phyloP scores from a whole-genome alignment of 306 rosid genomes.

The Sicyos edulis region DNA sequence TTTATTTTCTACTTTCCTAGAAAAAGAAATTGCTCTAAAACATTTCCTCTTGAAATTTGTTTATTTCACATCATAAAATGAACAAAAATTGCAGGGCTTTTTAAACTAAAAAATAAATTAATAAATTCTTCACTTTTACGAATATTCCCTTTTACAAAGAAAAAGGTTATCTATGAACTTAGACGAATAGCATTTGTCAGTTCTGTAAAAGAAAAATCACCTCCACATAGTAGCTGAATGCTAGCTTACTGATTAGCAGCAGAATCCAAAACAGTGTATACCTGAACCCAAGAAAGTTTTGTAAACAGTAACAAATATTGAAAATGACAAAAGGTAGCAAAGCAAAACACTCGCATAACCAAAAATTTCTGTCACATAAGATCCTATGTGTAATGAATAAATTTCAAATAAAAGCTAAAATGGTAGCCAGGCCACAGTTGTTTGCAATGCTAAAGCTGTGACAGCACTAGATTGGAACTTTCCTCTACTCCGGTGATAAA shows the following conservation, averaged over 20 bases:
- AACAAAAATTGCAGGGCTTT: not conserved
- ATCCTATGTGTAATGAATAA: not conserved
- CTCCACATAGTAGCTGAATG: constrained; percentile 98
- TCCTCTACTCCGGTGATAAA: not conserved
- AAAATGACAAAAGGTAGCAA: constrained; percentile 3
- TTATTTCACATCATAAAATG: not conserved
- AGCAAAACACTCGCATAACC: not conserved
- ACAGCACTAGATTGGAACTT: constrained; percentile 4
- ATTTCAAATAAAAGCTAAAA: constrained; percentile 2
- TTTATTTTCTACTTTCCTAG: not conserved
- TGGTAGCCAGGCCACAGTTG: not conserved
- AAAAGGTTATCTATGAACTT: not conserved
- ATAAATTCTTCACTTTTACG: not conserved
- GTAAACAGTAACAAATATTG: constrained; percentile 1
- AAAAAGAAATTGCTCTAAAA: not conserved
- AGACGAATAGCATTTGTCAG: not conserved
- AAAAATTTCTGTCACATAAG: not conserved
- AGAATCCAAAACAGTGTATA: constrained; percentile 89
- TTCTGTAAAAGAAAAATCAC: constrained; percentile 31
- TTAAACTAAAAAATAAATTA: no score
- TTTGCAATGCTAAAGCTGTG: constrained; percentile 1
- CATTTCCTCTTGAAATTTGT: not conserved
- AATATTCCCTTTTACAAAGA: not conserved
- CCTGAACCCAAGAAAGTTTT: constrained; percentile 43
- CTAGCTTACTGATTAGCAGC: constrained; percentile 86